phyloP scores from a whole-genome alignment of 2,329 filamentous ascomycete genomes.

The Alternaria incomplexa region DNA sequence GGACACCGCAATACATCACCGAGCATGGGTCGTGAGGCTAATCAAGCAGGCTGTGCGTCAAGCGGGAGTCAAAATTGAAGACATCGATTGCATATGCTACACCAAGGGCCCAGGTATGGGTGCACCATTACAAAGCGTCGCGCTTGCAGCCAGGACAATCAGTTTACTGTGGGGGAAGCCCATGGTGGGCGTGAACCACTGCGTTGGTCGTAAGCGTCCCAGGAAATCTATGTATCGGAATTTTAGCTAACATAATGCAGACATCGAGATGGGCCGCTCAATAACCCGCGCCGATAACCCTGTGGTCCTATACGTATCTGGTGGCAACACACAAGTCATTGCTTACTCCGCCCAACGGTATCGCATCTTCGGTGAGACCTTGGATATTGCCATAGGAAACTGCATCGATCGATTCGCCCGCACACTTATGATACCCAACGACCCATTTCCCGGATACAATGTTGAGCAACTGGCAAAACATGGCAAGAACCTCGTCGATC shows the following conservation, averaged over 20 bases:
- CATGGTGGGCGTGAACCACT: slow-evolving; percentile 97
- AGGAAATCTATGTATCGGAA: background rate
- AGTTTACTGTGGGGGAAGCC: slow-evolving; percentile 83
- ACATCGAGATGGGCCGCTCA: slow-evolving; percentile 96
- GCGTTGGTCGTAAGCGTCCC: slow-evolving; percentile 74
- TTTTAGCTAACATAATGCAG: slow-evolving; percentile 26
- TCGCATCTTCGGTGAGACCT: slow-evolving; percentile 95
- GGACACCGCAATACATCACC: slow-evolving; percentile 92
- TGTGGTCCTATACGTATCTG: slow-evolving; percentile 92
- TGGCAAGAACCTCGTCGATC: slow-evolving; percentile 74
- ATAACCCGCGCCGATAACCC: slow-evolving; percentile 92
- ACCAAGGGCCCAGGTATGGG: slow-evolving; percentile 97
- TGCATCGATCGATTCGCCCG: slow-evolving; percentile 95
- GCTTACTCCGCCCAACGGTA: slow-evolving; percentile 94
- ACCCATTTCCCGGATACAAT: slow-evolving; percentile 96
- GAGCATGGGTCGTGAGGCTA: slow-evolving; percentile 80
- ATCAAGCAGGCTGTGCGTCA: slow-evolving; percentile 78
- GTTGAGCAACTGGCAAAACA: slow-evolving; percentile 92
- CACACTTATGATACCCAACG: slow-evolving; percentile 89
- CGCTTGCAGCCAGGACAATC: slow-evolving; percentile 82
- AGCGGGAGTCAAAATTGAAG: slow-evolving; percentile 59
- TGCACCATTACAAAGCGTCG: slow-evolving; percentile 84
- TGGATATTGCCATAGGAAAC: slow-evolving; percentile 97
- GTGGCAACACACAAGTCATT: slow-evolving; percentile 97
- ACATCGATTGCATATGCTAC: slow-evolving; percentile 93